Evolutionary conservation across 2,329 filamentous ascomycete genomes (phyloP).

Genomic region (Fusarium annulatum): DNA sequence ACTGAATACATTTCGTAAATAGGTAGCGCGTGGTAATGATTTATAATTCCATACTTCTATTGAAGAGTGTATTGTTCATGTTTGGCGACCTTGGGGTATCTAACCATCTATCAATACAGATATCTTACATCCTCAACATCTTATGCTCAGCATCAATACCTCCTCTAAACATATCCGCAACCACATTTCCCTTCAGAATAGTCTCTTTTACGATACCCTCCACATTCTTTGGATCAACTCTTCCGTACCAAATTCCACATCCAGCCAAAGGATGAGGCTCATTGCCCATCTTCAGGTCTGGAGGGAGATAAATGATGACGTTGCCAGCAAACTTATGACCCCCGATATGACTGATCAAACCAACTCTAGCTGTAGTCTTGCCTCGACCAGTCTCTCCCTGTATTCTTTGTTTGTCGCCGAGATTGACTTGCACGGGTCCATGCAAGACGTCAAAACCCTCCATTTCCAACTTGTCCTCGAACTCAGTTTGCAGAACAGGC

Average conservation of each 20-base stretch:
- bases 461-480: slow-evolving; percentile 67
- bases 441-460: slow-evolving; percentile 61
- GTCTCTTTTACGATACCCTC: slow-evolving; percentile 81
- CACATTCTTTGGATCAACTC: slow-evolving; percentile 79
- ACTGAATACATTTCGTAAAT: background rate
- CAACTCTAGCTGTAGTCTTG: slow-evolving; percentile 67
- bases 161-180: slow-evolving; percentile 78
- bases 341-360: slow-evolving; percentile 81
- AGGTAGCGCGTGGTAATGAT: background rate
- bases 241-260: slow-evolving; percentile 83
- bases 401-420: slow-evolving; percentile 28
- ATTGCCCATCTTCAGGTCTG: slow-evolving; percentile 55
- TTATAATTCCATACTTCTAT: background rate
- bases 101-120: background rate
- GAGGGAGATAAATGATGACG: slow-evolving; percentile 82
- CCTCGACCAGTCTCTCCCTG: slow-evolving; percentile 22
- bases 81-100: slow-evolving; percentile 23
- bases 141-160: slow-evolving; percentile 68
- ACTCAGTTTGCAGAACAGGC: slow-evolving; percentile 77
- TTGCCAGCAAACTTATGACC: slow-evolving; percentile 91
- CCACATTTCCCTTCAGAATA: slow-evolving; percentile 72
- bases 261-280: slow-evolving; percentile 70
- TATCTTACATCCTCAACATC: slow-evolving; percentile 59
- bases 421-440: slow-evolving; percentile 55
- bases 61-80: background rate